These are phyloP conservation scores for Ilex paraguariensis DNA, from an alignment of 305 asterid genomes.

Conservation along the genomic window DNA sequence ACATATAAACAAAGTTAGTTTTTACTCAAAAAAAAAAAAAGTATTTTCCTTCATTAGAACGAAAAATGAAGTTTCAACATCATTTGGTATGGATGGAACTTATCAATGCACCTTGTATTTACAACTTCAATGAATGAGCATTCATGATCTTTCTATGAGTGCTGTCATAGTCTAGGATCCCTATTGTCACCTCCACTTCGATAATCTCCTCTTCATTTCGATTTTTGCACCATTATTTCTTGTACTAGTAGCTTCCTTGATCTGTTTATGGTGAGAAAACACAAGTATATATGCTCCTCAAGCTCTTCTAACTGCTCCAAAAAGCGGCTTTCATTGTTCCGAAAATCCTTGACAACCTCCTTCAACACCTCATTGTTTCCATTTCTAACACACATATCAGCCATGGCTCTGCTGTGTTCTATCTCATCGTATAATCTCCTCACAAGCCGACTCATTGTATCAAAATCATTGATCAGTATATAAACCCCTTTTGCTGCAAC, in stretches of 20 bases:
- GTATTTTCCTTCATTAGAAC: no score
- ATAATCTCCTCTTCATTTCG: neutral
- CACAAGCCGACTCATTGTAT: conserved; percentile 55
- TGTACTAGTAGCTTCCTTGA: conserved; percentile 53
- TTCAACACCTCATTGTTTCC: conserved; percentile 45
- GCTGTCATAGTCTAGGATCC: no score
- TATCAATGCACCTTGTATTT: no score
- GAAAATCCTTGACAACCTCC: conserved; percentile 46
- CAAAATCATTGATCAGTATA: conserved; percentile 60
- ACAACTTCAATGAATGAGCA: no score
- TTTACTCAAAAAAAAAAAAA: no score
- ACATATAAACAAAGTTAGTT: no score
- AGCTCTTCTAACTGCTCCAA: conserved; percentile 62
- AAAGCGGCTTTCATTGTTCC: conserved; percentile 28
- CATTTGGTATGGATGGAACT: no score
- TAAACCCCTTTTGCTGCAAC: conserved; percentile 65
- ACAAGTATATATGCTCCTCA: conserved; percentile 63
- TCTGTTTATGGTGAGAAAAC: conserved; percentile 62
- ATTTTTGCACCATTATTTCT: conserved; percentile 18
- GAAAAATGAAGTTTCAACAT: no score
- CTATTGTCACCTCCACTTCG: no score
- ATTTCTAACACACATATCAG: conserved; percentile 36
- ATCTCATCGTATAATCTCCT: conserved; percentile 45
- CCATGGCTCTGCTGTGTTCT: conserved; percentile 50
- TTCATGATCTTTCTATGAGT: no score